Conservation (phyloP, 495 filamentous ascomycete species). For the Tuber microsphaerosporum region DNA sequence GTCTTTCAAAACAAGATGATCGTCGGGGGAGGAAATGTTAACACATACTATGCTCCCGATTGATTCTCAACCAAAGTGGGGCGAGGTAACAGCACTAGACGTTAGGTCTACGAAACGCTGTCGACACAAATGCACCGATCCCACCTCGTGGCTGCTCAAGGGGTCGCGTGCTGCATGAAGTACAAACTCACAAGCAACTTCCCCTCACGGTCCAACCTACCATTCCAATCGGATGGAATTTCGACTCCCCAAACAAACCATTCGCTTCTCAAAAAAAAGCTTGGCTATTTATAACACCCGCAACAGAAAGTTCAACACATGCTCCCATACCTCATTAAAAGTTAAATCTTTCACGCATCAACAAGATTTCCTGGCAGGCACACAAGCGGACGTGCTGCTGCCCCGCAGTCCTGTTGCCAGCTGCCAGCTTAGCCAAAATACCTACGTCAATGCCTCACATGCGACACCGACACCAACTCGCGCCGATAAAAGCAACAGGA, state of each 20-base stretch:
- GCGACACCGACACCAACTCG: background rate
- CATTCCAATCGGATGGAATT: background rate
- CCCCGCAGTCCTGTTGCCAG: conserved; percentile 3
- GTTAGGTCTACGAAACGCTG: background rate
- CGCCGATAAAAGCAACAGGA: background rate
- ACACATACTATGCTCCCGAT: too few species aligned
- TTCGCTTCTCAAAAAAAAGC: conserved; percentile 1
- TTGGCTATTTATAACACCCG: background rate
- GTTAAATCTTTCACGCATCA: background rate
- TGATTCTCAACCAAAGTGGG: background rate
- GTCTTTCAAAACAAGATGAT: too few species aligned
- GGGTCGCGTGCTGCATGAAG: conserved; percentile 3
- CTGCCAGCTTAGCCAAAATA: background rate
- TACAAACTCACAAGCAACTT: background rate
- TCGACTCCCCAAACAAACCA: background rate
- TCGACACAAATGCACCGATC: conserved; percentile 2
- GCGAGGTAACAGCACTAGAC: background rate
- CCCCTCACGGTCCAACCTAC: background rate
- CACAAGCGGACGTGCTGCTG: background rate
- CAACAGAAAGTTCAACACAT: background rate
- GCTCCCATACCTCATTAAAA: background rate
- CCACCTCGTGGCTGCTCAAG: background rate
- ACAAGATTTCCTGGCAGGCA: background rate
- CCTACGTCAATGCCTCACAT: conserved; percentile 2
- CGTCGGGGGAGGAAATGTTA: too few species aligned